Evolutionary conservation across 2,329 filamentous ascomycete genomes (phyloP), one percentile per base, ranked within the genome.

Genomic region (Ascochyta lentis): DNA sequence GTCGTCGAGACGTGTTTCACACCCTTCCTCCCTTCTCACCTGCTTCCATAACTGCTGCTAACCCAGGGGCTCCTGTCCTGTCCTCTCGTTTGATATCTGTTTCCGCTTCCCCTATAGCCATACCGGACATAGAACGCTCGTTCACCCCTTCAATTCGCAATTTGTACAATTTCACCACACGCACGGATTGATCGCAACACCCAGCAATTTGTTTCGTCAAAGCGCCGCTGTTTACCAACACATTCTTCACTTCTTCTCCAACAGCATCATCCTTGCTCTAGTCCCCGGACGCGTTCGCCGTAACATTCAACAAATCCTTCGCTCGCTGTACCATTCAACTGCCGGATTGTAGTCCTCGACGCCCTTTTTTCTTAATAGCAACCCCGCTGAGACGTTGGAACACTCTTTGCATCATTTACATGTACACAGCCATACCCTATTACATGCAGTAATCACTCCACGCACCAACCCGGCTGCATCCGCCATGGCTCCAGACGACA

Each of bases 41-140:
- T 59, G 42, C 59, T 49, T 54, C 47, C 67, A 66, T 64, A 67
- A 62, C 61, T 69, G 64, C 67, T 61, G 56, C 56, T 38, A 39
- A 26, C 58, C 58, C 44, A 62, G 60, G 68, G 65, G 65, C 68
- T 46, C 39, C 60, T 58, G 70, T 70, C 68, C 70, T 66, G 62
- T 72, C 60, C 72, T 60, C 60, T 76, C 72, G 70, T 75, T 76
- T 75, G 69, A 73, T 63, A 60, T 63, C 54, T 43, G 62, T 70
- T 64, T 71, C 64, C 62, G 31, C 56, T 60, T 55, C 58, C 59
- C 47, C 38, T 65, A 63, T 65, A 68, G 54, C 64, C 60, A 48
- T 56, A 27, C 59, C 43, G 48, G 41, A 58, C 56, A 60, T 61
- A 61, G 56, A 61, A 70, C 72, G 57, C 66, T 73, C 70, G 43